Evolutionary conservation across 805 yeast genomes (phyloP), one percentile per base, ranked within the genome.

Genomic region (Jamesozyma rosinii): DNA sequence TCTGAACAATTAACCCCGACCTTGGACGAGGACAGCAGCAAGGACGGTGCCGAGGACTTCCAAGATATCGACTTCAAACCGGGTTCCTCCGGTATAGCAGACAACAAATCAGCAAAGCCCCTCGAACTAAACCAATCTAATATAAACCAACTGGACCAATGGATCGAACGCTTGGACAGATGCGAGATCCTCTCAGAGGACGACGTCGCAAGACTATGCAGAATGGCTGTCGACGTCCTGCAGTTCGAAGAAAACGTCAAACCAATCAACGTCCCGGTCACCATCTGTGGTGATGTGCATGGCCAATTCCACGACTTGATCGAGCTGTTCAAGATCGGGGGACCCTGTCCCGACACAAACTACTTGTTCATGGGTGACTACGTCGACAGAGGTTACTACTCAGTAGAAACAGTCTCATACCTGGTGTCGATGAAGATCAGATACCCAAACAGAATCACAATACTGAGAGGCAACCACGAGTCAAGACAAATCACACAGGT

Each of bases 271-370:
- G 90, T 88, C 8, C 98, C 98, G 4, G 97, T 92, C 30, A 90
- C 97, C 17, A 88, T 89, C 51, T 90, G 97, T 70, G 97, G 97
- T 52, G 97, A 88, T 65, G 90, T 88, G 43, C 97, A 88, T 61
- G 97, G 97, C 34, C 97, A 88, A 65, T 89, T 88, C 63, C 96
- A 89, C 62, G 97, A 88, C 69, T 71, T 88, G 62, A 83, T 87
- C 81, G 96, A 88, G 64, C 70, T 88, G 46, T 89, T 88, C 66
- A 85, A 86, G 57, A 88, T 88, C 56, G 96, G 96, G 35, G 96
- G 96, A 14, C 89, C 89, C 39, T 83, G 90, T 53, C 97, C 97
- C 0, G 87, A 78, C 51, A 88, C 95, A 10, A 87, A 85, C 63
- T 88, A 88, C 63, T 64, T 88, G 48, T 88, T 88, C 55, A 77